Evolutionary conservation across 2,329 filamentous ascomycete genomes (phyloP).

Genomic region (Fusarium acutatum): DNA sequence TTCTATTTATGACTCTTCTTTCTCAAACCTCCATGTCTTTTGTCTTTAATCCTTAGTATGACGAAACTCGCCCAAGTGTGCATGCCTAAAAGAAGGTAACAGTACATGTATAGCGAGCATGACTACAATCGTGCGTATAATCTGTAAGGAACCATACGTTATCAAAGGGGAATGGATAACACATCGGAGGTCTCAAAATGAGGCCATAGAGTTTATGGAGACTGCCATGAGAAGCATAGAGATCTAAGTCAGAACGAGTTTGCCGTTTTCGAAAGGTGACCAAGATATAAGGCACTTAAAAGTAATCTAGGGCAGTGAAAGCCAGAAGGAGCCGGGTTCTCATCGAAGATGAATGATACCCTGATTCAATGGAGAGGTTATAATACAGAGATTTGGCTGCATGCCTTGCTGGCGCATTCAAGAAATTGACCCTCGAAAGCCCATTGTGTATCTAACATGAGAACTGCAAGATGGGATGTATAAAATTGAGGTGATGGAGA

Average conservation of each 20-base stretch:
- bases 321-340: background rate
- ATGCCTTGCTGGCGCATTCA: background rate
- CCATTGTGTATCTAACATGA: background rate
- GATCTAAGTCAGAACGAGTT: background rate
- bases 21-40: background rate
- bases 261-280: background rate
- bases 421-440: background rate
- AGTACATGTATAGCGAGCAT: background rate
- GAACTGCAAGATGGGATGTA: no score
- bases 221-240: background rate
- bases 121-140: background rate
- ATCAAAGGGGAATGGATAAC: no score
- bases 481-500: background rate
- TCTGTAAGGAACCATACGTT: no score
- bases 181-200: no score
- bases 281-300: background rate
- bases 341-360: no score
- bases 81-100: no score
- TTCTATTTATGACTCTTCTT: background rate
- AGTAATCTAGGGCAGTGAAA: background rate
- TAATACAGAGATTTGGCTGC: no score
- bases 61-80: background rate
- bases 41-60: background rate
- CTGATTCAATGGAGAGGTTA: background rate
- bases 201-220: no score